phyloP scores from a whole-genome alignment of 805 yeast species.

The Ogataea saltuana region DNA sequence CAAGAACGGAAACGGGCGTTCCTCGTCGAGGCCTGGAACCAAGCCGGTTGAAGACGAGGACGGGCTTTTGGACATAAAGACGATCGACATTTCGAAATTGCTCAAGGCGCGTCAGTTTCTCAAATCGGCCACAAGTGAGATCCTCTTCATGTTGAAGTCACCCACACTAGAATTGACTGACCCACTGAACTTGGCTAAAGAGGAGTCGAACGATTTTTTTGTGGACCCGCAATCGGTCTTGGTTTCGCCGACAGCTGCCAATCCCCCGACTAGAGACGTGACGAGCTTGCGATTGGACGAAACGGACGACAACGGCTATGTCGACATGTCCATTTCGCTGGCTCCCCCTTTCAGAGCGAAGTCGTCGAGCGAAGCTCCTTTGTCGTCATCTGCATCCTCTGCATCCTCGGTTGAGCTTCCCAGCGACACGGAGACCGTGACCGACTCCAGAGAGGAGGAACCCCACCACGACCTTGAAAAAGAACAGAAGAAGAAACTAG shows the following conservation, averaged over 20 bases:
- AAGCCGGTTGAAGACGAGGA: slow-evolving; percentile 13
- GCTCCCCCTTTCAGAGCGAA: slow-evolving; percentile 24
- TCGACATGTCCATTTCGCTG: slow-evolving; percentile 29
- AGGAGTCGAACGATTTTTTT: slow-evolving; percentile 21
- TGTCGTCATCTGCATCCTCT: slow-evolving; percentile 2
- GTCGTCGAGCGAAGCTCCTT: slow-evolving; percentile 1
- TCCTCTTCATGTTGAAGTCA: slow-evolving; percentile 37
- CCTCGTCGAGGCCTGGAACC: not conserved
- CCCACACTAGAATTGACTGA: slow-evolving; percentile 36
- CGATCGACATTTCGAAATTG: slow-evolving; percentile 31
- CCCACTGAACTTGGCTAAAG: slow-evolving; percentile 26
- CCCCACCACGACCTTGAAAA: not conserved
- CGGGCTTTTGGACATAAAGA: slow-evolving; percentile 20
- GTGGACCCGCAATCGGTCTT: slow-evolving; percentile 10
- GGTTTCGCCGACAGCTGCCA: slow-evolving; percentile 3
- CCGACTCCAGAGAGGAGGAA: slow-evolving; percentile 18
- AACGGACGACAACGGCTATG: slow-evolving; percentile 18
- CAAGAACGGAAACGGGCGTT: slow-evolving; percentile 15
- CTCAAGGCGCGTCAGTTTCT: slow-evolving; percentile 37
- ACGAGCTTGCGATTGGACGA: slow-evolving; percentile 8
- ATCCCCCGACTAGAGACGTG: slow-evolving; percentile 5
- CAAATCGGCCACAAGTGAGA: slow-evolving; percentile 38
- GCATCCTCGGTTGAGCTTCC: slow-evolving; percentile 11
- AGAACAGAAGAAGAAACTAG: slow-evolving; percentile 14
- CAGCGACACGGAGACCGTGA: slow-evolving; percentile 27